A percentile compares a stretch with the other conserved stretches of the same genome.
Evolutionary conservation across 2,329 filamentous ascomycete genomes (phyloP).

Genomic region (Incumbomyces delicatus): DNA sequence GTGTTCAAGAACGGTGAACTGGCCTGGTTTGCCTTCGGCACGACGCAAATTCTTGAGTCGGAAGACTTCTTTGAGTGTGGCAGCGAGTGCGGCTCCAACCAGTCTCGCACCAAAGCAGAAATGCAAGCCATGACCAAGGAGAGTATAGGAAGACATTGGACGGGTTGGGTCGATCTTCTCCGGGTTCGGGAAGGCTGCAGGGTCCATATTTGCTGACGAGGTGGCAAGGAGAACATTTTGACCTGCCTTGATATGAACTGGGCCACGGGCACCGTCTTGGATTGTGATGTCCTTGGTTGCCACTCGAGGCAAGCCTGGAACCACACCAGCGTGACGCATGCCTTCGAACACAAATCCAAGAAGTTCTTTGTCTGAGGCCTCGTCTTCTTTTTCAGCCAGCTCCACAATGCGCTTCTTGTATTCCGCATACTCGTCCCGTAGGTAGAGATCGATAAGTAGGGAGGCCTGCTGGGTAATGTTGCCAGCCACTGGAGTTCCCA

Average conservation of each 20-base stretch:
- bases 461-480: conserved; percentile 46
- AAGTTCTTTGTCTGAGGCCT: conserved; percentile 36
- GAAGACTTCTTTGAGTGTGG: conserved; percentile 37
- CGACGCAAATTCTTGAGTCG: conserved; percentile 35
- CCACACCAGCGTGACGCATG: conserved; percentile 44
- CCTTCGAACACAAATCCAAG: conserved; percentile 47
- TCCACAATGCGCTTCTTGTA: conserved; percentile 44
- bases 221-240: conserved; percentile 33
- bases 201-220: conserved; percentile 26
- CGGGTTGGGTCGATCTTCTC: conserved; percentile 34
- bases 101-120: conserved; percentile 33
- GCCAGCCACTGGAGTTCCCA: conserved; percentile 41
- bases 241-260: conserved; percentile 36
- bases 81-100: conserved; percentile 31
- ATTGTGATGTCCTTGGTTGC: conserved; percentile 35
- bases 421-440: conserved; percentile 40
- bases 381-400: conserved; percentile 37
- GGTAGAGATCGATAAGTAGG: conserved; percentile 44
- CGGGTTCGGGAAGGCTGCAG: conserved; percentile 29
- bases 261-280: conserved; percentile 39
- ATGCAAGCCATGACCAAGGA: conserved; percentile 33
- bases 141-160: conserved; percentile 29
- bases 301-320: conserved; percentile 44
- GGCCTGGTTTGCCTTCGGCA: conserved; percentile 28
- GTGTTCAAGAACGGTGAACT: conserved; percentile 36